Evolutionary conservation across 2,329 filamentous ascomycete genomes (phyloP).

Genomic region (Epichloe coenophiala): DNA sequence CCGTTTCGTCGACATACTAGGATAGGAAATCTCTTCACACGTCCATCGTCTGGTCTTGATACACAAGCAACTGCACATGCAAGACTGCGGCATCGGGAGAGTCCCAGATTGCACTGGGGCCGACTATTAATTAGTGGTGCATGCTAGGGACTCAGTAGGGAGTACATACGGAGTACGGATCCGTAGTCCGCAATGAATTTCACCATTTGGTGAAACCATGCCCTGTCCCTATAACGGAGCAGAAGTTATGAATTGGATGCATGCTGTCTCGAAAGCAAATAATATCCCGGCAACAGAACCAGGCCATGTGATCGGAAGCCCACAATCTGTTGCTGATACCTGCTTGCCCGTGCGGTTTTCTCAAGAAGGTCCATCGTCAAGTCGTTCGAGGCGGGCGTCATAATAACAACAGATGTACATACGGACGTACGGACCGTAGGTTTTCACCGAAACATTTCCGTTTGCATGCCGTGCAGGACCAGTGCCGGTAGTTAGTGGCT

Average conservation of each 20-base stretch:
- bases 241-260: not conserved
- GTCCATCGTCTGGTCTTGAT: not conserved
- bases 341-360: too few relatives aligned
- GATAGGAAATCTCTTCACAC: not conserved
- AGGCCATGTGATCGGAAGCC: not conserved
- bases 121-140: not conserved
- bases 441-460: not conserved
- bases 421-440: too few relatives aligned
- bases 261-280: not conserved
- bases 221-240: not conserved
- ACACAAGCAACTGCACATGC: not conserved
- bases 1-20: too few relatives aligned
- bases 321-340: too few relatives aligned
- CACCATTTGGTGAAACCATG: not conserved
- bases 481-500: not conserved
- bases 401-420: not conserved
- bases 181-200: not conserved
- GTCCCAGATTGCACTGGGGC: not conserved
- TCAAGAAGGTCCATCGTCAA: not conserved
- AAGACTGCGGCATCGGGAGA: not conserved
- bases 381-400: not conserved
- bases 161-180: too few relatives aligned
- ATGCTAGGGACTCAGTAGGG: too few relatives aligned
- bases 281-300: not conserved
- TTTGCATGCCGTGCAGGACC: not conserved